Evolutionary conservation across 345 rosid species (phyloP), one percentile per base, ranked within the genome.

Genomic region (Firmiana major): DNA sequence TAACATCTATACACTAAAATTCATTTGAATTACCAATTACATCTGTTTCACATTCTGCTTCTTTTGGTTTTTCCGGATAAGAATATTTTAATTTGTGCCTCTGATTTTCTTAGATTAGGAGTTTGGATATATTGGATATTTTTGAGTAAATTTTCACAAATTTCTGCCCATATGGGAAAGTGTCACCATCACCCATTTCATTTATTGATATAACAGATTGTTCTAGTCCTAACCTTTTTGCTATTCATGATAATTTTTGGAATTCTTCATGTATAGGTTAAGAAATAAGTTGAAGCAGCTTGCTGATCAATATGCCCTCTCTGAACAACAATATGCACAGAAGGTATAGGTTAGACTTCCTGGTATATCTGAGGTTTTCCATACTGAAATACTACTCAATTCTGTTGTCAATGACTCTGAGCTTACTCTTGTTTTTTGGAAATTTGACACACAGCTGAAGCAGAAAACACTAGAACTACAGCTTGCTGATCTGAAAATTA

Each of bases 401-500:
- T 74, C 40, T 26, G 13, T 26, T 28, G 21, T 36, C 5, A 22
- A 73, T 71, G 26, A 24, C 53, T 46, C 8, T 53, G 22, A 36
- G 40, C 15, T 28, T 63, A 57, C 12, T 60, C 16, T 75, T 77
- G 4, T 46, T 22, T 55, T 63, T 74, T 77, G 76, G 53, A 76
- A 3, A 64, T 81, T 43, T 82, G 76, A 84, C 83, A 70, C 77
- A 72, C 90, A 95, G 98, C 78, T 93, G 80, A 95, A 93, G 84
- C 94, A 93, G 85, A 95, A 95, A 82, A 42, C 87, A 22, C 85
- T 93, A 48, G 97, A 95, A 87, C 92, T 92, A 81, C 91, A 95
- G 84, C 83, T 95, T 77, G 86, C 94, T 82, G 92, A 83, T 63
- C 75, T 95, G 73, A 92, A 90, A 86, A 86, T 90, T 69, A 89